Evolutionary conservation across 257 asterid genomes (phyloP).

Genomic region (Solanum paucissectum): DNA sequence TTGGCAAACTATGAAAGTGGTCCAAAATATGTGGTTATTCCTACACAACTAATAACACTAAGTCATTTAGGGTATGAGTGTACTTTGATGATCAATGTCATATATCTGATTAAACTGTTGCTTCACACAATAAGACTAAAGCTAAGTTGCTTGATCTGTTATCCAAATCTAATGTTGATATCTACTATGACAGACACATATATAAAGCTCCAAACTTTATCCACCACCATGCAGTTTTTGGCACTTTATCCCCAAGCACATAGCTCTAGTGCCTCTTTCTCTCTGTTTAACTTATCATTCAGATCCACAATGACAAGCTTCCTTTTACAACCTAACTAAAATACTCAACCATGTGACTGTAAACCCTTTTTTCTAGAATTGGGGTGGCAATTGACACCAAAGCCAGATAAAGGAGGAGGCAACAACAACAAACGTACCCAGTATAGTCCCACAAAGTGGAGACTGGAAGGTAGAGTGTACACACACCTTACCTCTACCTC

Average conservation of each 20-base stretch:
- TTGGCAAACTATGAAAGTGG: not conserved
- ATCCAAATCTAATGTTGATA: not conserved
- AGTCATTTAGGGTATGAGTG: not conserved
- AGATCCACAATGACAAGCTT: not conserved
- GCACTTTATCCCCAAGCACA: not conserved
- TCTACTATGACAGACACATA: not conserved
- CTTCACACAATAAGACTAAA: not conserved
- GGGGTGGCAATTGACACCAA: not conserved
- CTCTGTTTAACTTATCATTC: not conserved
- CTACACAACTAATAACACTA: not conserved
- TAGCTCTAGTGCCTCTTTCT: not conserved
- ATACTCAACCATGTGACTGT: not conserved
- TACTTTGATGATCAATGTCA: not conserved
- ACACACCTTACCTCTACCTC: not conserved
- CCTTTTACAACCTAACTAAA: not conserved
- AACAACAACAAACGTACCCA: not conserved
- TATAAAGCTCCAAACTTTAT: not conserved
- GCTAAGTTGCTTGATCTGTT: not conserved
- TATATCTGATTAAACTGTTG: not conserved
- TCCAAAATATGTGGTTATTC: not conserved
- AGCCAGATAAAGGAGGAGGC: not conserved
- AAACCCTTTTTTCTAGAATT: not conserved
- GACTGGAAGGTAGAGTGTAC: not conserved
- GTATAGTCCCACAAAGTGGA: not conserved
- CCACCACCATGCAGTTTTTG: not conserved